These are phyloP conservation scores for Phascolomyces articulosus DNA, from an alignment of 371 early-diverging fungal species.

Conservation along the genomic window DNA sequence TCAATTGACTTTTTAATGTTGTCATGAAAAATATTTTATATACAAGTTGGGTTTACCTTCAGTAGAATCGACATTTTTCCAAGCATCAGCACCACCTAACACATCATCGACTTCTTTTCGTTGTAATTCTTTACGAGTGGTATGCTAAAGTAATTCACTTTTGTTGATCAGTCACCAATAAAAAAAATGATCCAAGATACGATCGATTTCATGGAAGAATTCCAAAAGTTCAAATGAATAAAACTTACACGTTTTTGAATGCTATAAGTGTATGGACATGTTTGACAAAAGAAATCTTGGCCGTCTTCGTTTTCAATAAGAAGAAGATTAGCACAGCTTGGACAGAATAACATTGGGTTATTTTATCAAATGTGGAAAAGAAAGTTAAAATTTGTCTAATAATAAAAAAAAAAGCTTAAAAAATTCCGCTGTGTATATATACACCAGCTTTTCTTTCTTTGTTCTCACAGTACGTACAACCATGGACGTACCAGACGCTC, in stretches of 20 bases:
- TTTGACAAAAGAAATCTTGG: slow-evolving; percentile 83
- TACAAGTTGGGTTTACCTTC: slow-evolving; percentile 60
- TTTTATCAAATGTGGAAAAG: neutral
- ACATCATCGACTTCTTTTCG: slow-evolving; percentile 94
- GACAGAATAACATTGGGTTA: slow-evolving; percentile 82
- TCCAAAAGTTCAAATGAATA: no score
- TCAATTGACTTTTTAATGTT: neutral
- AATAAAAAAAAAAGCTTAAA: neutral
- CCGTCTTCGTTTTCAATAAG: slow-evolving; percentile 71
- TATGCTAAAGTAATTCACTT: slow-evolving; percentile 39
- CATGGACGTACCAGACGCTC: slow-evolving; percentile 13
- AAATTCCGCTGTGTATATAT: neutral
- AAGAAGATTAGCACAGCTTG: slow-evolving; percentile 84
- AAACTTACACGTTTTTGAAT: slow-evolving; percentile 55
- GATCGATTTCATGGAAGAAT: no score
- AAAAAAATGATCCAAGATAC: no score
- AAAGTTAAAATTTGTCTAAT: neutral
- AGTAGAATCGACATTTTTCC: slow-evolving; percentile 91
- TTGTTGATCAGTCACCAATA: neutral
- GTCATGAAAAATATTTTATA: neutral
- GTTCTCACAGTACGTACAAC: neutral
- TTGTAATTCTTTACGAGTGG: slow-evolving; percentile 62
- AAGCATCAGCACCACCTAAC: slow-evolving; percentile 88
- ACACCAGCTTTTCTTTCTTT: neutral
- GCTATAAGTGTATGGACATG: slow-evolving; percentile 87